These are phyloP conservation scores for Pleodorina starrii DNA, from an alignment of 139 green algal species.

Conservation along the genomic window DNA sequence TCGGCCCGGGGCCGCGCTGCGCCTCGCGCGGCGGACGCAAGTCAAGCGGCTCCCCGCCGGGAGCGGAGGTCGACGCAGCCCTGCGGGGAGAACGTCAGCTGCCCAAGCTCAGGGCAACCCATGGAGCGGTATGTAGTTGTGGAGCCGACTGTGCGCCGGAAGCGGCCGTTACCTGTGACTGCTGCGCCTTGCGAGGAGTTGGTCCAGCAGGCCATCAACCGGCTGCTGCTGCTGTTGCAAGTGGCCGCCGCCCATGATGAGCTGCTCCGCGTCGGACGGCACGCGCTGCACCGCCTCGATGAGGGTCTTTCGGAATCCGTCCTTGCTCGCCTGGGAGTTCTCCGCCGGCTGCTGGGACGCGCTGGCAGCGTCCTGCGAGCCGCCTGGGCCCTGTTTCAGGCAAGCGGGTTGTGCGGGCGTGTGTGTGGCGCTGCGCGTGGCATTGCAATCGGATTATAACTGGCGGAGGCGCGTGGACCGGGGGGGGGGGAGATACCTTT, in stretches of 20 bases:
- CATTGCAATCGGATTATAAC: too few relatives aligned
- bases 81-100: too few relatives aligned
- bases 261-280: neutral
- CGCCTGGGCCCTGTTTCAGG: neutral
- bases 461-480: too few relatives aligned
- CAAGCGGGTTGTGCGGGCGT: too few relatives aligned
- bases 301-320: neutral
- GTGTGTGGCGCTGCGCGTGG: too few relatives aligned
- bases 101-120: too few relatives aligned
- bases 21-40: too few relatives aligned
- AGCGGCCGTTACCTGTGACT: constrained; percentile 40
- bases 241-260: neutral
- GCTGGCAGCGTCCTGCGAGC: constrained; percentile 28
- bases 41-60: neutral
- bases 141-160: too few relatives aligned
- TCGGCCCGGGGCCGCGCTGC: too few relatives aligned
- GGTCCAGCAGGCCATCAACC: constrained; percentile 1
- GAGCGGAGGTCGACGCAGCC: constrained; percentile 1
- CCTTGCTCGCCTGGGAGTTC: constrained; percentile 28
- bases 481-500: constrained; percentile 9
- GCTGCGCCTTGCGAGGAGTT: neutral
- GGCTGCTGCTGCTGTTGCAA: neutral
- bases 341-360: constrained; percentile 3
- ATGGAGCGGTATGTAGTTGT: too few relatives aligned
- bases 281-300: neutral